Conservation (phyloP, 2,329 filamentous ascomycete species). For the Stemphylium beticola region DNA sequence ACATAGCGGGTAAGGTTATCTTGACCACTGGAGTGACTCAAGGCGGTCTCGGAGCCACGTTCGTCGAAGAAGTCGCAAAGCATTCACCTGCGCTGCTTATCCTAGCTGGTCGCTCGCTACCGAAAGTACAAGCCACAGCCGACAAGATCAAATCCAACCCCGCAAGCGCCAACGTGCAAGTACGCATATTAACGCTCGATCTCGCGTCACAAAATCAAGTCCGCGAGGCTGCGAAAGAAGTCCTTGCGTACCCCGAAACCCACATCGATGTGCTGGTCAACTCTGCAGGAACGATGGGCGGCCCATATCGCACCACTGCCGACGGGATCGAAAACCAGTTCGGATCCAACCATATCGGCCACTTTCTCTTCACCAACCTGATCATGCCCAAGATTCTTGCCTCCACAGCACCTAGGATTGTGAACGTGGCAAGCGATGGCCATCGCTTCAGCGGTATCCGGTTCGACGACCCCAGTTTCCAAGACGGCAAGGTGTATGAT, state of each 20-base stretch:
- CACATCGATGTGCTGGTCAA: conserved; percentile 54
- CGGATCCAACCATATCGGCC: conserved; percentile 58
- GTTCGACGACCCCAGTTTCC: conserved; percentile 54
- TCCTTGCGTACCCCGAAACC: conserved; percentile 34
- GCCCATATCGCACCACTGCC: conserved; percentile 29
- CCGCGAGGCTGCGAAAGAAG: conserved; percentile 42
- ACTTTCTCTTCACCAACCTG: conserved; percentile 56
- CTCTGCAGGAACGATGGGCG: conserved; percentile 50
- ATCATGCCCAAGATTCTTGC: conserved; percentile 53
- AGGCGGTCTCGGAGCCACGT: conserved; percentile 37
- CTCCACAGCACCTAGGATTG: conserved; percentile 43
- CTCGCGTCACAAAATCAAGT: conserved; percentile 46
- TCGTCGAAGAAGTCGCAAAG: conserved; percentile 37
- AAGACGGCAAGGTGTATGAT: conserved; percentile 50
- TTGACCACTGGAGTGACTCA: conserved; percentile 46
- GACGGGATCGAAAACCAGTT: conserved; percentile 51
- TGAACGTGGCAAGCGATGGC: conserved; percentile 52
- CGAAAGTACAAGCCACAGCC: conserved; percentile 51
- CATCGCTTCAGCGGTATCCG: conserved; percentile 50
- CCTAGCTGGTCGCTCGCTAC: conserved; percentile 50
- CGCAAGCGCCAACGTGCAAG: conserved; percentile 42
- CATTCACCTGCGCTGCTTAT: conserved; percentile 37
- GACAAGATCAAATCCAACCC: conserved; percentile 41
- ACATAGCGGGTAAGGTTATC: conserved; percentile 54
- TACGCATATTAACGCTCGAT: conserved; percentile 43